Percentiles rank a stretch among this genome's conserved stretches.
These are phyloP conservation scores for Elaeis oleifera DNA, from an alignment of 202 grass and related monocot genomes.

Conservation along the genomic window DNA sequence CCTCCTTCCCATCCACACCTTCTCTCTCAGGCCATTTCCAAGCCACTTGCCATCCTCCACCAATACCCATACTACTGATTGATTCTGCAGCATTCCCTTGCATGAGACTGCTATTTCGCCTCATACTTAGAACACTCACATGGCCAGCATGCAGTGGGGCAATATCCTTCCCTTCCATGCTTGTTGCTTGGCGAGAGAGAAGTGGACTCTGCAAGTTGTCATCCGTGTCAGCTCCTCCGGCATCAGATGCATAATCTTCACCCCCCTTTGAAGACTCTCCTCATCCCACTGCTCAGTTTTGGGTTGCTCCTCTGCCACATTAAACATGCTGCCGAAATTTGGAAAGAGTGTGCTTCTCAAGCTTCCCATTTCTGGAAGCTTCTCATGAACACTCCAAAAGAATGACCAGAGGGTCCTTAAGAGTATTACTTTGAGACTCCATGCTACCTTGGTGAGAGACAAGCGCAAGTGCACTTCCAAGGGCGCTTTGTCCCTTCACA, in stretches of 20 bases:
- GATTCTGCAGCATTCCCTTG: slow-evolving; percentile 44
- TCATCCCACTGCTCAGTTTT: slow-evolving; percentile 92
- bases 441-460: slow-evolving; percentile 68
- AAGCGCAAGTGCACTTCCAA: slow-evolving; percentile 59
- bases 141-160: slow-evolving; percentile 29
- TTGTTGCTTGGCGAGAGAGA: slow-evolving; percentile 59
- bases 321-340: slow-evolving; percentile 97
- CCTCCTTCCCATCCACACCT: slow-evolving; percentile 67
- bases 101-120: slow-evolving; percentile 53
- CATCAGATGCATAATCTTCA: slow-evolving; percentile 70
- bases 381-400: slow-evolving; percentile 93
- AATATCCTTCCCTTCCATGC: slow-evolving; percentile 58
- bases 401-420: slow-evolving; percentile 74
- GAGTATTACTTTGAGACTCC: slow-evolving; percentile 39
- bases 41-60: slow-evolving; percentile 86
- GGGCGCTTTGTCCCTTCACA: slow-evolving; percentile 57
- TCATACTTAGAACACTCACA: slow-evolving; percentile 54
- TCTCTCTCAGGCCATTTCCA: slow-evolving; percentile 86
- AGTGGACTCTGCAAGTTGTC: slow-evolving; percentile 69
- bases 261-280: slow-evolving; percentile 65
- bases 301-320: slow-evolving; percentile 52
- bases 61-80: slow-evolving; percentile 67
- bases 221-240: slow-evolving; percentile 52
- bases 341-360: slow-evolving; percentile 78
- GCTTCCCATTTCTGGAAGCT: slow-evolving; percentile 70